Evolutionary conservation across 139 green algal genomes (phyloP), one percentile per base, ranked within the genome.

Genomic region (Ettlia oleoabundans): DNA sequence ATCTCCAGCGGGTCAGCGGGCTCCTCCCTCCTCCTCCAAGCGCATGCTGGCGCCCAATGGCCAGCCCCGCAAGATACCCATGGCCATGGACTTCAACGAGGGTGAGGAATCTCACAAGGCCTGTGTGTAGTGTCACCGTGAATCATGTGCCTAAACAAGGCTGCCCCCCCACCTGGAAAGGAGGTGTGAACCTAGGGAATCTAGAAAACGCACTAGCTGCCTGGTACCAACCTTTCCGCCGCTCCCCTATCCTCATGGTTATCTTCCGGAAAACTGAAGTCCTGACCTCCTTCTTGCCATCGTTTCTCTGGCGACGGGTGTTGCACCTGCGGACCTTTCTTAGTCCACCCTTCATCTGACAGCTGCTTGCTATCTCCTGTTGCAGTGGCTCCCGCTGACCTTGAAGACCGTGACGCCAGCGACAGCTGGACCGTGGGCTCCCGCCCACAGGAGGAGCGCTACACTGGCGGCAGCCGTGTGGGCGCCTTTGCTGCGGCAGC

Each of bases 11-110:
- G 35, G 66, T 2, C 77, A 64, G 1, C 74, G 80, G 2, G 82
- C 85, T 15, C 81, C 77, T 22, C 85, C 81, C 38, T 75, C 65
- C 61, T 83, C 81, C 68, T 75, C 85, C 67, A 87, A 87, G 53
- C 89, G 94, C 63, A 88, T 94, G 32, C 82, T 98, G 35, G 93
- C 94, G 18, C 90, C 93, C 51, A 97, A 96, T 81, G 94, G 94
- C 0, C 94, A 98, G 88, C 94, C 94, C 0, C 86, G 94, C 51
- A 98, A 98, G 88, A 85, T 97, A 62, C 91, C 92, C 22, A 80
- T 91, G 33, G 84, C 92, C 38, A 77, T 93, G 78, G 72, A 89
- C 80, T 84, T 89, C 51, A 62, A 86, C 66, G 55, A 79, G 13
- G 80, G 68, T 79, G 78, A 74, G 78, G 37, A 24, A 13, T 51